Evolutionary conservation across 176 grass and related monocot species (phyloP), one percentile per base, ranked within the genome.

Genomic region (Hyparrhenia diplandra): DNA sequence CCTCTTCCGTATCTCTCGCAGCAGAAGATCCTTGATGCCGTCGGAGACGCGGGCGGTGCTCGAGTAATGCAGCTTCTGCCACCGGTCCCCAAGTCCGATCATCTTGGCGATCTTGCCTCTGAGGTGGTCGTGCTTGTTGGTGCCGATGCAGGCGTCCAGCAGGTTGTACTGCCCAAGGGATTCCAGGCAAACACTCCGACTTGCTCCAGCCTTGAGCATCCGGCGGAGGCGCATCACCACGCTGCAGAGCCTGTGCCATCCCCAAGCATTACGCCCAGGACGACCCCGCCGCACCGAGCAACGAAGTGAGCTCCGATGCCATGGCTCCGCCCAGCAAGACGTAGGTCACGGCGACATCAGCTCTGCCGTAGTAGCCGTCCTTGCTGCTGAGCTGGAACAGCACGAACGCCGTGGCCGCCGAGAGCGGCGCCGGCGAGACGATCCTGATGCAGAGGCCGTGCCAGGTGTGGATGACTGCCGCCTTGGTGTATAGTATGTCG

Each of bases 71-170:
- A 47, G 25, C 69, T 72, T 72, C 42, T 2, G 41, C 69, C 69
- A 72, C 14, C 41, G 2, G 24, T 30, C 69, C 13, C 24, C 25
- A 4, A 72, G 69, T 10, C 69, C 69, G 24, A 72, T 30, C 25
- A 18, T 72, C 69, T 72, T 72, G 68, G 68, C 40, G 40, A 71
- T 46, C 68, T 42, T 71, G 5, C 68, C 41, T 71, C 23, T 46
- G 25, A 47, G 42, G 42, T 72, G 13, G 6, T 27, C 40, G 1
- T 71, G 13, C n/a, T n/a, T n/a, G 69, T 45, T 45, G 12, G 13
- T 10, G 13, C 49, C 69, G 4, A 42, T 72, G 69, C 42, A 72
- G 41, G 49, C 3, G 10, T 72, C 69, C 69, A 72, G 69, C 69
- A 72, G 24, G 69, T 49, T 72, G 14, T 47, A 72, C 25, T 72